Evolutionary conservation across 192 early-diverging fungal species (phyloP), one percentile per base, ranked within the genome.

Genomic region (Mortierella claussenii): DNA sequence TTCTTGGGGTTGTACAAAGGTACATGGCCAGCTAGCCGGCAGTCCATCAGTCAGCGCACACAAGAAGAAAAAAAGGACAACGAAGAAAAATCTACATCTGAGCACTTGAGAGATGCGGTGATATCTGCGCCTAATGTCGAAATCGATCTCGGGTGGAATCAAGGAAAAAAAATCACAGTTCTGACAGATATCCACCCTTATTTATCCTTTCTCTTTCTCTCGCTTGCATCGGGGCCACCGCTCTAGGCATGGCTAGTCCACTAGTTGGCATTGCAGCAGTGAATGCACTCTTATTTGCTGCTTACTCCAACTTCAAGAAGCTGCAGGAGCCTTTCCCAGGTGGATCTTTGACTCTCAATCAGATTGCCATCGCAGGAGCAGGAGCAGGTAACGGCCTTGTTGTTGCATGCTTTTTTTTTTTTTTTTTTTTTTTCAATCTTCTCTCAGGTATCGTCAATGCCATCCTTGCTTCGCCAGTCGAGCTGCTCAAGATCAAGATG

Each of bases 401-500:
- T 13, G 13, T 10, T 13, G 37, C 46, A 48, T 13, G n/a, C 24
- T 36, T 56, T 31, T 32, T 58, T 36, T 18, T 45, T 15, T 43
- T 53, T n/a, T 21, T 31, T 42, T 21, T 34, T 33, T 6, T 30
- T 30, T 31, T 33, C 13, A 37, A 46, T 63, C 28, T n/a, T 20
- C 40, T 31, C 18, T 28, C 78, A 88, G 85, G 96, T 40, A 79
- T 89, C 28, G 88, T 93, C 30, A 96, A 97, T 62, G 89, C 87
- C 51, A 82, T 94, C 20, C 80, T 97, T 21, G 92, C 95, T 11
- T 95, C 93, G 2, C 96, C 97, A 1, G 94, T 99, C 3, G 97
- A 99, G 67, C 78, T 99, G n/a, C 75, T 97, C 42, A 99, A 99
- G 69, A 92, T 94, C 55, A 88, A 91, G 32, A 86, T 97, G 79